These are phyloP conservation scores for Aspergillus pseudoviridinutans DNA, from an alignment of 2,329 filamentous ascomycete genomes.

Conservation along the genomic window DNA sequence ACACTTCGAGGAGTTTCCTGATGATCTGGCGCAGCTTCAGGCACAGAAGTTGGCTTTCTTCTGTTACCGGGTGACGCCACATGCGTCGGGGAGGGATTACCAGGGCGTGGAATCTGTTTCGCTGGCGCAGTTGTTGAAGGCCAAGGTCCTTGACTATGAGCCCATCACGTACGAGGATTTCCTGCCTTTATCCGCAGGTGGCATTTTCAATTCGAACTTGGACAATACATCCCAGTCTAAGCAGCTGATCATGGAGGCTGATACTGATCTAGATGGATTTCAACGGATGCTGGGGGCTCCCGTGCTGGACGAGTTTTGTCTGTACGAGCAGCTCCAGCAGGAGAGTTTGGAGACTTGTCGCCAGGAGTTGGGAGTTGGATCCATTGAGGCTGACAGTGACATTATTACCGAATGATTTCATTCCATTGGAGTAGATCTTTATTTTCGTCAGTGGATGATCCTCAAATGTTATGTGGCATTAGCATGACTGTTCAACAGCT, in stretches of 20 bases:
- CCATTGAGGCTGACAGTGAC: not conserved
- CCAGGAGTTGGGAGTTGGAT: conserved; percentile 13
- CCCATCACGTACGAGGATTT: conserved; percentile 55
- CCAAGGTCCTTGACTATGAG: conserved; percentile 31
- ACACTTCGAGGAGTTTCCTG: conserved; percentile 40
- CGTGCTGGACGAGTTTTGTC: conserved; percentile 23
- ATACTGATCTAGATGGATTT: conserved; percentile 25
- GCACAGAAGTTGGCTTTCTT: conserved; percentile 39
- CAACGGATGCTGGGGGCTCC: conserved; percentile 18
- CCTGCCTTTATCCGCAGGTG: conserved; percentile 50
- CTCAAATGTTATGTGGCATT: too few species aligned
- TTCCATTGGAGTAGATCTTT: too few species aligned
- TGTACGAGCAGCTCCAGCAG: conserved; percentile 24
- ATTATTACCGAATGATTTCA: not conserved
- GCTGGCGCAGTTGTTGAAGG: conserved; percentile 31
- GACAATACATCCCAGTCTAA: conserved; percentile 16
- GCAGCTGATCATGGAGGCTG: conserved; percentile 21
- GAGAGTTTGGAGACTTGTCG: conserved; percentile 22
- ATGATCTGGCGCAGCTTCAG: conserved; percentile 38
- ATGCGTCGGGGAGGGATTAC: conserved; percentile 1
- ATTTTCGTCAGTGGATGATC: too few species aligned
- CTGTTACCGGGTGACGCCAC: conserved; percentile 27
- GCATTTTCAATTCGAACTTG: conserved; percentile 50
- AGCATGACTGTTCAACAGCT: too few species aligned
- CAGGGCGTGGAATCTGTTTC: not conserved